These are phyloP conservation scores for Penicillium herquei DNA, from an alignment of 495 filamentous ascomycete species.

Conservation along the genomic window DNA sequence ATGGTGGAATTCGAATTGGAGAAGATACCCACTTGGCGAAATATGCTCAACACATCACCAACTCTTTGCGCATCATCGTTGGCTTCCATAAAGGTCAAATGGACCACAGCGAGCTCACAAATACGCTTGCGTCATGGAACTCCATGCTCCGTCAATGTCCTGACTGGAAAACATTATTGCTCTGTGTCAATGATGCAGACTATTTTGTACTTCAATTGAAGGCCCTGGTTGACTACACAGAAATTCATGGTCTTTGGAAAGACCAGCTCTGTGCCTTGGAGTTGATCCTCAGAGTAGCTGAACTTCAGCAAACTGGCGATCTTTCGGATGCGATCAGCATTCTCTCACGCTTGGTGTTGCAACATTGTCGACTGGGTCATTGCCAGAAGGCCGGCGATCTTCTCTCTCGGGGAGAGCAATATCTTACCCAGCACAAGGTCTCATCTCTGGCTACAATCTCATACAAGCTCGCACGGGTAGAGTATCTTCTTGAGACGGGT, in stretches of 20 bases:
- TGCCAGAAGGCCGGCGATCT: slow-evolving; percentile 67
- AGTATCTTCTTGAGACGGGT: slow-evolving; percentile 70
- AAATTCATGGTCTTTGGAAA: slow-evolving; percentile 66
- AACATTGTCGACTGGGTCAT: slow-evolving; percentile 76
- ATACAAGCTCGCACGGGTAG: slow-evolving; percentile 69
- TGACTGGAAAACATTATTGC: slow-evolving; percentile 50
- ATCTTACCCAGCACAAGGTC: slow-evolving; percentile 36
- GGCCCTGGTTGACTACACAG: slow-evolving; percentile 71
- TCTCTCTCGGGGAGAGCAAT: slow-evolving; percentile 57
- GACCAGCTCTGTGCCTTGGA: slow-evolving; percentile 47
- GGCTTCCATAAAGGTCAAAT: slow-evolving; percentile 54
- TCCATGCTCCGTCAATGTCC: slow-evolving; percentile 37
- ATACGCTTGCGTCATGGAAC: slow-evolving; percentile 38
- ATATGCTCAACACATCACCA: slow-evolving; percentile 58
- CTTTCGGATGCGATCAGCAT: slow-evolving; percentile 54
- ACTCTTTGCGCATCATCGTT: slow-evolving; percentile 51
- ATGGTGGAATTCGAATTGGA: slow-evolving; percentile 31
- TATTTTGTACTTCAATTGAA: slow-evolving; percentile 62
- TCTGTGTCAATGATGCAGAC: slow-evolving; percentile 59
- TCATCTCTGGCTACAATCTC: slow-evolving; percentile 46
- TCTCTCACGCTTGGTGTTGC: slow-evolving; percentile 60
- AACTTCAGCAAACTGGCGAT: slow-evolving; percentile 49
- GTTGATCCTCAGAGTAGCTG: slow-evolving; percentile 55
- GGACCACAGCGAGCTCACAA: slow-evolving; percentile 45
- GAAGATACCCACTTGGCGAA: slow-evolving; percentile 53